A percentile compares a stretch with the other conserved stretches of the same genome.
phyloP scores from a whole-genome alignment of 306 rosid species.

The Medicago ruthenica region DNA sequence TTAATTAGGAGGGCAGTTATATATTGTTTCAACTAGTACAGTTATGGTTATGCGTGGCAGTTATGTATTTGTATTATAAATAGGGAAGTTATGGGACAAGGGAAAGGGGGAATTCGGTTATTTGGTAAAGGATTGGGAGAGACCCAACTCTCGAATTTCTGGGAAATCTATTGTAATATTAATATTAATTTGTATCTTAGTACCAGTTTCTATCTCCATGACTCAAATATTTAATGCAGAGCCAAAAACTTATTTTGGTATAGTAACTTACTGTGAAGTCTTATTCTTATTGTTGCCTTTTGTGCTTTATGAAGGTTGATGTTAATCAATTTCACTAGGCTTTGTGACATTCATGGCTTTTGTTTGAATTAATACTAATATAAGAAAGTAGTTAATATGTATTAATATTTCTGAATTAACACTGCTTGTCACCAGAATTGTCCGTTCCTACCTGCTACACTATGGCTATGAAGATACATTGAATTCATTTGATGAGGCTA shows the following conservation, averaged over 20 bases:
- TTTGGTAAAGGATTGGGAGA: too few relatives aligned
- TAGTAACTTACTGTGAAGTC: slow-evolving; percentile 20
- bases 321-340: slow-evolving; percentile 6
- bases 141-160: too few relatives aligned
- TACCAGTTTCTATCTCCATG: too few relatives aligned
- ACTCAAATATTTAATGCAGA: not conserved
- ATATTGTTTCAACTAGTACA: too few relatives aligned
- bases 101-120: too few relatives aligned
- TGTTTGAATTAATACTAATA: slow-evolving; percentile 12
- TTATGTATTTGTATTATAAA: too few relatives aligned
- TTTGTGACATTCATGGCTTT: slow-evolving; percentile 23
- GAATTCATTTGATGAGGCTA: slow-evolving; percentile 82
- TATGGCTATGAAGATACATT: slow-evolving; percentile 96
- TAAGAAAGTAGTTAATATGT: slow-evolving; percentile 9
- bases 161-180: too few relatives aligned
- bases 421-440: slow-evolving; percentile 69
- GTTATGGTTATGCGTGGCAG: too few relatives aligned
- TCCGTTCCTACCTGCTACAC: slow-evolving; percentile 89
- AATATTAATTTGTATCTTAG: too few relatives aligned
- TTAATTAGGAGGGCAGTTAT: too few relatives aligned
- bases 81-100: too few relatives aligned
- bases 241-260: not conserved
- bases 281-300: not conserved
- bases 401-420: slow-evolving; percentile 23
- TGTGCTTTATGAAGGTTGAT: slow-evolving; percentile 35